Base-by-base conservation (phyloP, 768 basidiomycete genomes). In the Mycena maculata region DNA sequence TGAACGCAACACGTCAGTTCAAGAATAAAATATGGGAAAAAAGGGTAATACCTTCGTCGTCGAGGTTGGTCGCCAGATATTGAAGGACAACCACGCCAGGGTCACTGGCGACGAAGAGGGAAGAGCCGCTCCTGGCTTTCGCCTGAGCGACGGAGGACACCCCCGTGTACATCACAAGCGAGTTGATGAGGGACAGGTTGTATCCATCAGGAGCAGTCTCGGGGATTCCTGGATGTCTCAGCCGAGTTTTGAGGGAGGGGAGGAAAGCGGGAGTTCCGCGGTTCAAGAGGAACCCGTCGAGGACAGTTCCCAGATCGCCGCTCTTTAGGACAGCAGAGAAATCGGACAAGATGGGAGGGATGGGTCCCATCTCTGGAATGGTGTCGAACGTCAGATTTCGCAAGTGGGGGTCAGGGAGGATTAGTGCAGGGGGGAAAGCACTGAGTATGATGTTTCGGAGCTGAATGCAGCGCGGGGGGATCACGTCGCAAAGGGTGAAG, bases 121-220 rank as follows among this genome's bases (percentile, higher is more conserved):
- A 87, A 22, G 90, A 88, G 22, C 94, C 94, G 72, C 90, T 95
- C 77, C 90, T 86, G 2, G 93, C 90, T 76, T 96, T 95, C 47
- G 92, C 90, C 78, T 96, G 92, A 15, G 92, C 93, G 49, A 98
- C 92, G 30, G 95, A 93, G 15, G 93, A 94, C 23, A 95, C 92
- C n/a, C 96, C 96, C 57, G 96, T 89, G 80, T 96, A 98, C 88
- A 98, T 92, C 71, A 98, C 96, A 69, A 98, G 85, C 25, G 96
- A 90, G 76, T 98, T 98, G 76, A 98, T 89, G 72, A 98, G 84
- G 13, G 96, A 87, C 57, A 96, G 79, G 79, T 98, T 96, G 84
- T 96, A 98, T 3, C 82, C 78, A 68, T 92, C 92, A 2, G 83
- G 71, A 18, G 82, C 72, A 54, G 81, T 76, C 57, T 89, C 86